Conservation (phyloP, 2,329 filamentous ascomycete genomes). For the Bipolaris sorokiniana region DNA sequence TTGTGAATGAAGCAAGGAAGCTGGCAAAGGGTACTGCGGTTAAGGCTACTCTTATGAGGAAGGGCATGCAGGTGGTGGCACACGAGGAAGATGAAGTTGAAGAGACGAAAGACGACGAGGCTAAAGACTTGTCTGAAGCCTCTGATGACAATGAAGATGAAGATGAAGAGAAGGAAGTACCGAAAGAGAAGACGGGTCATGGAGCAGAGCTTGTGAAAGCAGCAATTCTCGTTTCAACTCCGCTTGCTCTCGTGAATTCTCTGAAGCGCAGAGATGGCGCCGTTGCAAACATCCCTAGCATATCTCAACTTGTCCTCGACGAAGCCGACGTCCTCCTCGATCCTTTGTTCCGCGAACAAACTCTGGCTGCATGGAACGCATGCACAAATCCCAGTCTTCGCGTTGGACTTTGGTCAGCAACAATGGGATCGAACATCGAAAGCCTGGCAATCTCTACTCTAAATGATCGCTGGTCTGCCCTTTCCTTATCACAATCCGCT, state of each 20-base stretch:
- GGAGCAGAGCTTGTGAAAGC: constrained; percentile 67
- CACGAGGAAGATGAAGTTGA: constrained; percentile 52
- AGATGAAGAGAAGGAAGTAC: constrained; percentile 44
- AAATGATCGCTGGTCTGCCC: constrained; percentile 45
- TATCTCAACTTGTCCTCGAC: constrained; percentile 80
- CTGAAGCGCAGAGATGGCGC: constrained; percentile 59
- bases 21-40: constrained; percentile 77
- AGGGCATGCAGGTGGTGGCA: constrained; percentile 72
- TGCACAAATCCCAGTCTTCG: constrained; percentile 74
- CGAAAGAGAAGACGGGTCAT: constrained; percentile 45
- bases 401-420: constrained; percentile 91
- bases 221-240: constrained; percentile 82
- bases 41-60: constrained; percentile 80
- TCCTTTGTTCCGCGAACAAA: constrained; percentile 87
- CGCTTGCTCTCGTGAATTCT: constrained; percentile 77
- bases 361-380: constrained; percentile 79
- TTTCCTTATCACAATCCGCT: constrained; percentile 50
- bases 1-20: constrained; percentile 77
- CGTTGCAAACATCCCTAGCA: constrained; percentile 64
- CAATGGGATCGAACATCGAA: constrained; percentile 94
- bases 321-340: constrained; percentile 96
- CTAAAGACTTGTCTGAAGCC: constrained; percentile 42
- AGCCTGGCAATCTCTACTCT: constrained; percentile 71
- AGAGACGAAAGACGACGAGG: constrained; percentile 28
- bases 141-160: constrained; percentile 48